Percentiles rank a stretch among this genome's conserved stretches.
These are phyloP conservation scores for Naganishia kalamii DNA, from an alignment of 768 basidiomycete genomes.

Conservation along the genomic window DNA sequence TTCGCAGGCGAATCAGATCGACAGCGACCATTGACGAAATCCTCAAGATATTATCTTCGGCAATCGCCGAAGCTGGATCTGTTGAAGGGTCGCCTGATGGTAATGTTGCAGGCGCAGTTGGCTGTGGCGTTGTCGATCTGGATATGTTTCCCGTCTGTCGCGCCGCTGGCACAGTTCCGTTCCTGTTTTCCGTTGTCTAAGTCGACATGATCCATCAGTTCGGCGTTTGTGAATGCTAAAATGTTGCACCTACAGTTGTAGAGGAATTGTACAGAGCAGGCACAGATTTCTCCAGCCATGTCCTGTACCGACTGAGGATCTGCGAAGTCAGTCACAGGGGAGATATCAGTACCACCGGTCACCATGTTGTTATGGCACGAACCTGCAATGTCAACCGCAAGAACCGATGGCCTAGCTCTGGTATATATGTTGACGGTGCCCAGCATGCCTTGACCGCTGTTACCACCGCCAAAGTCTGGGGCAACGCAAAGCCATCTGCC, in stretches of 20 bases:
- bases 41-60: conserved; percentile 58
- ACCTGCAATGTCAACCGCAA: conserved; percentile 91
- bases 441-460: conserved; percentile 71
- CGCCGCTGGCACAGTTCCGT: neutral
- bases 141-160: conserved; percentile 7
- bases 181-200: neutral
- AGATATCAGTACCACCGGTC: neutral
- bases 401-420: conserved; percentile 73
- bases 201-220: neutral
- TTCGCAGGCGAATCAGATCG: conserved; percentile 61
- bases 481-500: conserved; percentile 38
- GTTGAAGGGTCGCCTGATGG: conserved; percentile 31
- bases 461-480: conserved; percentile 66
- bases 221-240: neutral
- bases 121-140: conserved; percentile 7
- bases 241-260: neutral
- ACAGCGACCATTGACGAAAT: conserved; percentile 63
- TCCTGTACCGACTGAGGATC: conserved; percentile 72
- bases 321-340: conserved; percentile 36
- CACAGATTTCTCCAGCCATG: conserved; percentile 64
- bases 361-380: conserved; percentile 23
- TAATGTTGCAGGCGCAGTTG: conserved; percentile 7
- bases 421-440: conserved; percentile 78
- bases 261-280: conserved; percentile 16
- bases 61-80: conserved; percentile 48